Evolutionary conservation across 2,329 filamentous ascomycete species (phyloP), one percentile per base, ranked within the genome.

Genomic region (Hypocreales sp.): DNA sequence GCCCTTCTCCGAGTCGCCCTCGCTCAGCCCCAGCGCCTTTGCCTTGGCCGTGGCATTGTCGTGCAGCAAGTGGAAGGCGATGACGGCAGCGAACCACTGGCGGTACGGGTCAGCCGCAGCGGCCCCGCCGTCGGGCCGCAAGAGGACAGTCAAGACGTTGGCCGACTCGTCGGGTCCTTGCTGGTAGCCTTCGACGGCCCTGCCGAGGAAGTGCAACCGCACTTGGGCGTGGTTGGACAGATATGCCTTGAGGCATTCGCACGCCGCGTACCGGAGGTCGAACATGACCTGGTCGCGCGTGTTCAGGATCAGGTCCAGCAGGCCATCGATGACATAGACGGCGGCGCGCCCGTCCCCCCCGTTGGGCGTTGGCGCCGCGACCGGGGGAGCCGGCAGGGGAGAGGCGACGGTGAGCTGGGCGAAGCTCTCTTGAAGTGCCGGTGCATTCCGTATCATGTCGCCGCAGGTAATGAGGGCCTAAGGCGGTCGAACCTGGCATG

Each of bases 171-270:
- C 78, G 24, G 72, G 66, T 1, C 78, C 80, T 22, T 74, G 74
- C 27, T 65, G 59, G 48, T 94, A 82, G 0, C 87, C 86, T 33
- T 87, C 80, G 36, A 98, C 92, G 3, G 90, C 90, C 41, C 87
- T 69, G 28, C 75, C 67, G 13, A 95, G 60, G 42, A 95, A 94
- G 53, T 95, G 86, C 28, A 76, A 62, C 24, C 79, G 75, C 33
- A 94, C 87, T 30, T 79, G 73, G 20, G 73, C 56, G 48, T 95
- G 86, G 24, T 78, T 73, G 41, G 70, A 73, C 41, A 94, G 83
- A 50, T 98, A 98, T 3, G 90, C 83, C 50, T 93, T 86, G 34
- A 98, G 71, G 43, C 87, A 92, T 41, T 87, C 78, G 47, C 80
- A 90, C 14, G 82, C 84, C 13, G 87, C 80, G 43, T 84, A 69